Evolutionary conservation across 257 asterid genomes (phyloP).

Genomic region (Parsonsia alboflavescens): DNA sequence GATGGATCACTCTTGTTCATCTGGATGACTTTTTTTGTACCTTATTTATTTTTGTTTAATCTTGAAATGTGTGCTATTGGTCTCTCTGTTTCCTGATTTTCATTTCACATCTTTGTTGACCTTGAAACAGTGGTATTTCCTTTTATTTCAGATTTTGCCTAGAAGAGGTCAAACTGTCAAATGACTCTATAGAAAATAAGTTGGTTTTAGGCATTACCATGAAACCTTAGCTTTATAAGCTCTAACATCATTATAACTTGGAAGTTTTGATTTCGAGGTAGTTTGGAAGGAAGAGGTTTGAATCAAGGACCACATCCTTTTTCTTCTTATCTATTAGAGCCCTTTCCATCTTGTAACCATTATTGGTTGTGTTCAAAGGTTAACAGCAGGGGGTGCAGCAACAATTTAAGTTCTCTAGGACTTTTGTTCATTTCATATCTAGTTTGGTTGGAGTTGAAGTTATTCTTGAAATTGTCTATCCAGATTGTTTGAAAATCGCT

Average conservation of each 20-base stretch:
- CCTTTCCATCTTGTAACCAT: not conserved
- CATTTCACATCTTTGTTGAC: not conserved
- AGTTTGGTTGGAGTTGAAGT: too few species aligned
- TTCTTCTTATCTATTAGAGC: not conserved
- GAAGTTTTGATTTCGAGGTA: not conserved
- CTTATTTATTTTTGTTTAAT: not conserved
- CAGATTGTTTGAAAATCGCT: too few species aligned
- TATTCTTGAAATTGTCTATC: too few species aligned
- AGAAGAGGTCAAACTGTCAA: not conserved
- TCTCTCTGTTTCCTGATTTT: not conserved
- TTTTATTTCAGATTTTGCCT: not conserved
- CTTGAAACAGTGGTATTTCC: not conserved
- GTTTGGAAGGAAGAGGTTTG: not conserved
- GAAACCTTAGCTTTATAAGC: not conserved
- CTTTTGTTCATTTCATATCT: too few species aligned
- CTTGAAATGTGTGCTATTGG: not conserved
- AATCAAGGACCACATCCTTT: too few species aligned
- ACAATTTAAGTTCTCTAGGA: too few species aligned
- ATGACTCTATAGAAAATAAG: not conserved
- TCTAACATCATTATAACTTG: not conserved
- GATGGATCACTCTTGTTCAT: constrained; percentile 21
- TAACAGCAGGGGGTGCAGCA: too few species aligned
- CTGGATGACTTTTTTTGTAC: constrained; percentile 11
- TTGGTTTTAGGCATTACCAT: not conserved
- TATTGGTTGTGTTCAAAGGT: too few species aligned